phyloP scores from a whole-genome alignment of 345 rosid genomes.

The Citrus trifoliata region DNA sequence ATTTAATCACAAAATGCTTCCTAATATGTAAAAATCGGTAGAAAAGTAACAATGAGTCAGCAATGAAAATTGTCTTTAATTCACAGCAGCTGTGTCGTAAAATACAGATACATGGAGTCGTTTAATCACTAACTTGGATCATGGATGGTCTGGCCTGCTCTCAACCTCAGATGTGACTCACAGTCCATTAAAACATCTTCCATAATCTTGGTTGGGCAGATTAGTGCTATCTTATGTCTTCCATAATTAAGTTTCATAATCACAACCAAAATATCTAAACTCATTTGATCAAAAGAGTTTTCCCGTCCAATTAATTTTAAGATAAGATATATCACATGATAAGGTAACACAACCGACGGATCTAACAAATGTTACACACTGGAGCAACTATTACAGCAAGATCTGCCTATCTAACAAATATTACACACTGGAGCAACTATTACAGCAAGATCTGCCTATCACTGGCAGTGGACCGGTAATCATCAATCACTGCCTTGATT shows the following conservation, averaged over 20 bases:
- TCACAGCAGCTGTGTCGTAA: neutral
- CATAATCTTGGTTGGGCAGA: neutral
- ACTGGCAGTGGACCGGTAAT: neutral
- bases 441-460: neutral
- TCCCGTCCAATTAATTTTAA: neutral
- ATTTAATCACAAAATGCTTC: neutral
- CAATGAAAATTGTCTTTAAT: neutral
- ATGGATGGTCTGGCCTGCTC: neutral
- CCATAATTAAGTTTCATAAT: neutral
- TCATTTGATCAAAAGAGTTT: neutral
- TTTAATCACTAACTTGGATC: neutral
- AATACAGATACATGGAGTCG: neutral
- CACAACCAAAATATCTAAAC: neutral
- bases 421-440: neutral
- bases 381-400: neutral
- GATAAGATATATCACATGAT: neutral
- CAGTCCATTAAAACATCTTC: neutral
- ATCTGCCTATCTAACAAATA: neutral
- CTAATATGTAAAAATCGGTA: neutral
- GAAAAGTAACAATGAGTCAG: neutral
- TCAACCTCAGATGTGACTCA: neutral
- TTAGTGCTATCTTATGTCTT: neutral
- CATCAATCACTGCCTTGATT: neutral
- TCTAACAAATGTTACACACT: neutral
- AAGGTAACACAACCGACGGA: neutral